Evolutionary conservation across 306 rosid species (phyloP), one percentile per base, ranked within the genome.

Genomic region (Potentilla sterilis): DNA sequence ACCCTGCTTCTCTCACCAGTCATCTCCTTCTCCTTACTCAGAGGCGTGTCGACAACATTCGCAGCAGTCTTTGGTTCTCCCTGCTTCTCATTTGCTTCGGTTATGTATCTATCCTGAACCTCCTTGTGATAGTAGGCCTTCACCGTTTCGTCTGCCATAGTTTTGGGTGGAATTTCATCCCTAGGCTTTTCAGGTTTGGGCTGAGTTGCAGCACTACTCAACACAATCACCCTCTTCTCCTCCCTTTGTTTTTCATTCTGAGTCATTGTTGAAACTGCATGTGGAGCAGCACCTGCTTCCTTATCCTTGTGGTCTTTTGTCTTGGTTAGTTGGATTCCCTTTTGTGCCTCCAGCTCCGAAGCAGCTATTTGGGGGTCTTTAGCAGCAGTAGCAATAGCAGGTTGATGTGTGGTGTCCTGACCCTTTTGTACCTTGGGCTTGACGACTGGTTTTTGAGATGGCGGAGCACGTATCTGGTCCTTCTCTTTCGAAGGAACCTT

Each of bases 81-180:
- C 61, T 67, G 58, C 55, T 78, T 81, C 79, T 28, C 78, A 22
- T 66, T 9, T 76, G 74, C 69, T 15, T 69, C 80, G 16, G 51
- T 64, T 48, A 7, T 37, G 40, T 62, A 12, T 24, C 40, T 62
- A 34, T 34, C 38, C 38, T 14, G 21, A 62, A 41, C 10, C 74
- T n/a, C 21, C 12, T 6, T 71, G n/a, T 2, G 11, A 18, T 18
- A 24, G 34, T 72, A 19, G 16, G 34, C 47, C 21, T 43, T n/a
- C 21, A 34, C 63, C 34, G 75, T 70, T 46, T 73, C 80, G 19
- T 77, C 73, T 10, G 4, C 63, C 37, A 34, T 48, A 70, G 22
- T 59, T 58, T 79, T 81, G 46, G 67, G 43, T 76, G 74, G 76
- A 76, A 40, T 59, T 10, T 72, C 85, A 28, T 83, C 81, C 63